Evolutionary conservation across 495 filamentous ascomycete species (phyloP).

Genomic region (Neurospora sp.): DNA sequence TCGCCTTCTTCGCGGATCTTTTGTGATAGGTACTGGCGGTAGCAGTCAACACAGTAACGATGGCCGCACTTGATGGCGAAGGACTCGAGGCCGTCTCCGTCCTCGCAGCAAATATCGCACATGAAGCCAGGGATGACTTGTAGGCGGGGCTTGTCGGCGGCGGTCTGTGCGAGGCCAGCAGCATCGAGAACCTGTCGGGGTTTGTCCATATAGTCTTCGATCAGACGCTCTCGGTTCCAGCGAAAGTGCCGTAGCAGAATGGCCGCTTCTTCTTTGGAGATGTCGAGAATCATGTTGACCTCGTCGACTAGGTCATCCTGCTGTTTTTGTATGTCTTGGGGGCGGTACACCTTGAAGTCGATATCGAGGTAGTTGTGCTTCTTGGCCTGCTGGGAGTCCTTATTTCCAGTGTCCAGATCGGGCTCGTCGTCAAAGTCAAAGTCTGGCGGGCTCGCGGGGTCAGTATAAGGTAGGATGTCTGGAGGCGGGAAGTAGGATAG

Average conservation of each 20-base stretch:
- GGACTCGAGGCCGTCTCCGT: constrained; percentile 64
- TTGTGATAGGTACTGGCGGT: constrained; percentile 76
- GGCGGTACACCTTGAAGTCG: constrained; percentile 68
- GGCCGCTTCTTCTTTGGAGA: constrained; percentile 76
- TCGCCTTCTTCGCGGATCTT: constrained; percentile 95
- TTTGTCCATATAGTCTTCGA: constrained; percentile 89
- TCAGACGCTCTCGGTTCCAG: constrained; percentile 93
- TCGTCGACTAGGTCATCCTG: constrained; percentile 80
- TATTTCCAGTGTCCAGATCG: constrained; percentile 63
- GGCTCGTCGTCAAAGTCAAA: constrained; percentile 62
- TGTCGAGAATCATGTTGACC: constrained; percentile 76
- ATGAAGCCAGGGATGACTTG: constrained; percentile 64
- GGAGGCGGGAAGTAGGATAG: not conserved
- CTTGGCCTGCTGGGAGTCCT: constrained; percentile 59
- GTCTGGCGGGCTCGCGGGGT: constrained; percentile 29
- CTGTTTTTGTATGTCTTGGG: constrained; percentile 66
- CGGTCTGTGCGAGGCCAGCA: constrained; percentile 65
- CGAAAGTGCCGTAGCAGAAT: constrained; percentile 79
- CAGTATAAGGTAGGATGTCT: not conserved
- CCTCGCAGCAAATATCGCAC: constrained; percentile 96
- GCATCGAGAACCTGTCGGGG: constrained; percentile 69
- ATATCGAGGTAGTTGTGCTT: constrained; percentile 68
- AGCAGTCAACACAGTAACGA: constrained; percentile 91
- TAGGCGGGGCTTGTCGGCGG: constrained; percentile 52
- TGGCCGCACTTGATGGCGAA: constrained; percentile 95